Base-by-base conservation (phyloP, 306 rosid genomes). In the Cucurbita maxima region DNA sequence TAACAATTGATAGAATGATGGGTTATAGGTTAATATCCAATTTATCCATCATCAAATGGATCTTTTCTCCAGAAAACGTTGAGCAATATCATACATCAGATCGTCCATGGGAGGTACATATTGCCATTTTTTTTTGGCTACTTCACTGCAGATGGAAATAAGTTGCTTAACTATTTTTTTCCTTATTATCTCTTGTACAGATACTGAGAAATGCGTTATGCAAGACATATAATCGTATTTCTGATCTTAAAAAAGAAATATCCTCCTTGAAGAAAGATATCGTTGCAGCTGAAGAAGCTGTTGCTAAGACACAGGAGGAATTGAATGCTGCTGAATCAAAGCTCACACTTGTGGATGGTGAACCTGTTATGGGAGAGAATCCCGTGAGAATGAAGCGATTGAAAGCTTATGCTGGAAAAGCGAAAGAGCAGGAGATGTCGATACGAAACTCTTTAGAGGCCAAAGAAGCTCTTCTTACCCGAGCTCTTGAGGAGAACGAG, bases 1-100 rank as follows among this genome's bases (percentile, higher is more conserved):
- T 95, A 83, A 88, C 92, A 36, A 84, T 95, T 86, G 99, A 95
- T 78, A 89, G 99, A 84, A 95, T 95, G 99, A 95, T 95, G 99
- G 96, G 99, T 53, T 95, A 95, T 75, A 84, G 97, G 43, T 92
- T 95, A 58, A 81, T 95, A 75, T 95, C 97, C 82, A 95, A 95
- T 85, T 78, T 95, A 79, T 96, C 97, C 77, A 91, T 95, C 75
- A 86, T 95, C 76, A 89, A 87, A 88, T 94, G 99, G 99, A 92
- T 88, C 82, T 94, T 94, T 82, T 91, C 92, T 71, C 77, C 88
- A 6, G 91, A 89, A 79, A 94, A 94, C 76, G 73, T 86, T 61
- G 91, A 89, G 80, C 96, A 81, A 72, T 94, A 89, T 85, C 97
- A 94, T 82, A 84, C 86, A 12, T 89, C 97, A 10, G 99, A 94